These are phyloP conservation scores for Paramecium sonneborni DNA, from an alignment of 73 alveolate genomes.

Conservation along the genomic window DNA sequence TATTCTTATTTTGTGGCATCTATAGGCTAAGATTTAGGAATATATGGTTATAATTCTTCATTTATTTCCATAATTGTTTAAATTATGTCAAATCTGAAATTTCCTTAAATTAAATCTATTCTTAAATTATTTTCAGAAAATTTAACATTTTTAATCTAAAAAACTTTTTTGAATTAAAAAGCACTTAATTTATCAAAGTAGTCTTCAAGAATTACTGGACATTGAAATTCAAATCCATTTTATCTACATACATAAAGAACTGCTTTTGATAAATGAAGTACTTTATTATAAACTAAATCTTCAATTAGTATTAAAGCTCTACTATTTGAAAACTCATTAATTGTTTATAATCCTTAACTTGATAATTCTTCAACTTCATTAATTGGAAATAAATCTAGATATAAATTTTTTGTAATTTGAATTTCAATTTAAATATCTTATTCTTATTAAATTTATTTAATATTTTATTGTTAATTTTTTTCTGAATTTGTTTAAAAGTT, in stretches of 20 bases:
- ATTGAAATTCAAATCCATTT: constrained; percentile 28
- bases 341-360: not conserved
- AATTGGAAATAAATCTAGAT: not conserved
- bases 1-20: not conserved
- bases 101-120: not conserved
- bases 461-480: not conserved
- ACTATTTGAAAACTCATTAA: not conserved
- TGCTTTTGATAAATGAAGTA: not conserved
- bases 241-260: not conserved
- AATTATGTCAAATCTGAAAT: not conserved
- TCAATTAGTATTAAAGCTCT: not conserved
- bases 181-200: not conserved
- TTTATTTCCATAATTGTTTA: not conserved
- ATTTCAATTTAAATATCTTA: not conserved
- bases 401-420: not conserved
- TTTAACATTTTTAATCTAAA: not conserved
- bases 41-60: not conserved
- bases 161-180: not conserved
- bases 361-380: not conserved
- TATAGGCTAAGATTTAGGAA: not conserved
- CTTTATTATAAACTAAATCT: not conserved
- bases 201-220: not conserved
- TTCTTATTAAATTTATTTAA: not conserved
- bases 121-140: not conserved
- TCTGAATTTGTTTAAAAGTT: not conserved